phyloP scores from a whole-genome alignment of 2,329 filamentous ascomycete genomes.

The Penicillium italicum region DNA sequence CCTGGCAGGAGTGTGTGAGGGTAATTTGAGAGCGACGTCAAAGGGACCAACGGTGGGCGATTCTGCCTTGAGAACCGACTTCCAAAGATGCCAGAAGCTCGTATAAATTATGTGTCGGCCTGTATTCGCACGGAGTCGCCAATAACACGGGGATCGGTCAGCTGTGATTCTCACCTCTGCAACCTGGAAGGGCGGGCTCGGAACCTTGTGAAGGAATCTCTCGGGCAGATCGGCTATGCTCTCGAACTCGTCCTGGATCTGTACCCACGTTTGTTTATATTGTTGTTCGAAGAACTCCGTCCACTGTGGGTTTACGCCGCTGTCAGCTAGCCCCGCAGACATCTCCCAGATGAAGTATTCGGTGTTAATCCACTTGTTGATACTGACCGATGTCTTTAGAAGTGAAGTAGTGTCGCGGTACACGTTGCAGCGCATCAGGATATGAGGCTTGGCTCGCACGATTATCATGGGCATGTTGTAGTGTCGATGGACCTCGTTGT shows the following conservation, averaged over 20 bases:
- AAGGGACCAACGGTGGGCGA: not conserved
- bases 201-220: not conserved
- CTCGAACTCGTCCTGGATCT: not conserved
- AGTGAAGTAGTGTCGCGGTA: not conserved
- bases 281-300: not conserved
- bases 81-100: slow-evolving; percentile 2
- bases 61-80: not conserved
- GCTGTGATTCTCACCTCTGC: not conserved
- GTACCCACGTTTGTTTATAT: not conserved
- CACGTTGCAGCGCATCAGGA: not conserved
- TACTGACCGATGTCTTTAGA: not conserved
- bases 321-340: slow-evolving; percentile 1
- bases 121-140: not conserved
- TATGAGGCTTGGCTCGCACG: not conserved
- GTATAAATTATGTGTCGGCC: not conserved
- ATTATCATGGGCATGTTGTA: slow-evolving; percentile 1
- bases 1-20: not conserved
- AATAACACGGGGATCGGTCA: not conserved
- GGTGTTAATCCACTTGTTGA: slow-evolving; percentile 2
- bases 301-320: not conserved
- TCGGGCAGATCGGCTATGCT: slow-evolving; percentile 1
- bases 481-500: not conserved
- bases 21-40: not conserved
- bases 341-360: slow-evolving; percentile 8
- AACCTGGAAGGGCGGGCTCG: not conserved